Conservation (phyloP, 192 early-diverging fungal genomes). For the Backusella sp. region DNA sequence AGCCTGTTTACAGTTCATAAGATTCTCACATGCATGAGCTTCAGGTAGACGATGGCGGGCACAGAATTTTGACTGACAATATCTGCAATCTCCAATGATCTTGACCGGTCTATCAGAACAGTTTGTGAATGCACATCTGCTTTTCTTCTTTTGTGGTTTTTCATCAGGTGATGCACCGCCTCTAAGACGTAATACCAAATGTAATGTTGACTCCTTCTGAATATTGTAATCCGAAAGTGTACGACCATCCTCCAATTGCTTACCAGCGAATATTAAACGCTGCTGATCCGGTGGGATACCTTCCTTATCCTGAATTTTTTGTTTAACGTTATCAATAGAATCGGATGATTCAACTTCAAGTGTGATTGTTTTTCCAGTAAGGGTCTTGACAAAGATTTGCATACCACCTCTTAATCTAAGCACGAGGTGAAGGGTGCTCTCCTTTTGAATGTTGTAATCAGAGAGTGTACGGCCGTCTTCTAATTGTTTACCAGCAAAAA, state of each 20-base stretch:
- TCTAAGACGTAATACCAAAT: slow-evolving; percentile 95
- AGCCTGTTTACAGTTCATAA: slow-evolving; percentile 58
- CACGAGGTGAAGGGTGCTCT: slow-evolving; percentile 67
- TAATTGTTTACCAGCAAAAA: slow-evolving; percentile 40
- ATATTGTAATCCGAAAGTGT: slow-evolving; percentile 99
- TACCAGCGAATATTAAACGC: slow-evolving; percentile 99
- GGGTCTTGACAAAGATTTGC: slow-evolving; percentile 63
- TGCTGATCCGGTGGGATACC: slow-evolving; percentile 99
- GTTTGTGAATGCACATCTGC: slow-evolving; percentile 41
- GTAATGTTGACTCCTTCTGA: slow-evolving; percentile 99
- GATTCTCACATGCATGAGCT: slow-evolving; percentile 66
- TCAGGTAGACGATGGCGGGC: slow-evolving; percentile 71
- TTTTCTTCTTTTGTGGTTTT: slow-evolving; percentile 8
- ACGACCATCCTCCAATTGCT: slow-evolving; percentile 99
- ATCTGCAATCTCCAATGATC: slow-evolving; percentile 72
- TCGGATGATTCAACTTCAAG: slow-evolving; percentile 57
- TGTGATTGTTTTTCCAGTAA: slow-evolving; percentile 60
- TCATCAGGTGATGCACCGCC: slow-evolving; percentile 55
- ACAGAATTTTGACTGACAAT: slow-evolving; percentile 61
- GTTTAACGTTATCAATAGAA: slow-evolving; percentile 61
- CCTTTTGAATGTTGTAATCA: slow-evolving; percentile 73
- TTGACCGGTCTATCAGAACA: slow-evolving; percentile 59
- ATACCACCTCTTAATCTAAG: slow-evolving; percentile 64
- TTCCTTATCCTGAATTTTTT: slow-evolving; percentile 60
- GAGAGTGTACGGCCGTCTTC: slow-evolving; percentile 60